Evolutionary conservation across 2,329 filamentous ascomycete genomes (phyloP).

Genomic region (Dendryphion nanum): DNA sequence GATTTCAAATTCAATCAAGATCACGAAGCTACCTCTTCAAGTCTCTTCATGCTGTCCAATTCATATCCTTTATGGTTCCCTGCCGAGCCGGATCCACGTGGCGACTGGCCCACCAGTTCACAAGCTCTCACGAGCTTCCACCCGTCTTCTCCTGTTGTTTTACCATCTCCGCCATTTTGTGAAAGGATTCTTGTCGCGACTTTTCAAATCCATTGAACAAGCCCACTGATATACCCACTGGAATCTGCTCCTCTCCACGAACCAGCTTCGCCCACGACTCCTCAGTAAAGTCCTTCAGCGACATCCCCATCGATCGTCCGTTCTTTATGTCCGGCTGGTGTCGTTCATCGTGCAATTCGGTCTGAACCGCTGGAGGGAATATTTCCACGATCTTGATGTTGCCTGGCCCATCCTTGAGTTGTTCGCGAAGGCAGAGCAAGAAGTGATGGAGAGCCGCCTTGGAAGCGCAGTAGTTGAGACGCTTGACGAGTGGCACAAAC

Average conservation of each 20-base stretch:
- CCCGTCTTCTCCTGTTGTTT: conserved; percentile 6
- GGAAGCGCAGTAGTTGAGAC: conserved; percentile 54
- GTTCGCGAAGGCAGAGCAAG: conserved; percentile 51
- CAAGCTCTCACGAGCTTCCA: too few relatives aligned
- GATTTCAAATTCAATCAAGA: too few relatives aligned
- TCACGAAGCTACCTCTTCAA: too few relatives aligned
- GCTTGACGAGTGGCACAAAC: conserved; percentile 45
- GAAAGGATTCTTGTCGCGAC: conserved; percentile 45
- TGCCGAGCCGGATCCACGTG: too few relatives aligned
- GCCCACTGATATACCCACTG: conserved; percentile 45
- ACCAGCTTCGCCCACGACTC: conserved; percentile 49
- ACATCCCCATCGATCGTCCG: conserved; percentile 54
- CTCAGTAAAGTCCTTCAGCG: conserved; percentile 51
- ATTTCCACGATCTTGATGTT: conserved; percentile 57
- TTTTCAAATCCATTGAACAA: conserved; percentile 49
- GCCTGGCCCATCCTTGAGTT: conserved; percentile 46
- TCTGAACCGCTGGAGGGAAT: conserved; percentile 57
- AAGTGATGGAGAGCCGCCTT: conserved; percentile 58
- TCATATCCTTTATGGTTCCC: too few relatives aligned
- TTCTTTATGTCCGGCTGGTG: conserved; percentile 55
- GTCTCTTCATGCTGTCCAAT: too few relatives aligned
- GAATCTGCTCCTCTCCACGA: conserved; percentile 52
- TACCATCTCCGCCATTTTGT: conserved; percentile 16
- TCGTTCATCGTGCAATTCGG: conserved; percentile 55
- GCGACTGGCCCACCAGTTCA: too few relatives aligned